phyloP scores from a whole-genome alignment of 2,329 filamentous ascomycete species.

The Grosmannia huntii region DNA sequence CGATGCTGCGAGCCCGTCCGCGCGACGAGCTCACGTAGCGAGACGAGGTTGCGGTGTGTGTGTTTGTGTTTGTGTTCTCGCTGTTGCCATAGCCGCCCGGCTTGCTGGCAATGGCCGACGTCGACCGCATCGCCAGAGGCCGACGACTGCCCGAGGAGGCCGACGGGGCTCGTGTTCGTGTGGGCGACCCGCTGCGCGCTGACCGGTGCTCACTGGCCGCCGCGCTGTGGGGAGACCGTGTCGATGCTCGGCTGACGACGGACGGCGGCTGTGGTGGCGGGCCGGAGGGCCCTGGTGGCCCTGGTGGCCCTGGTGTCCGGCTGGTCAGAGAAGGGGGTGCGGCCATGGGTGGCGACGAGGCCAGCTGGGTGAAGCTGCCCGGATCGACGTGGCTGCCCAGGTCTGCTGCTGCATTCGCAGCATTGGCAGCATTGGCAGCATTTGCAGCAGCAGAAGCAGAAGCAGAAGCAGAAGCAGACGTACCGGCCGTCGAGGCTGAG shows the following conservation, averaged over 20 bases:
- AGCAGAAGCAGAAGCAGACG: conserved; percentile 15
- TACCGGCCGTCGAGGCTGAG: conserved; percentile 17
- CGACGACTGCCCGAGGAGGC: conserved; percentile 20
- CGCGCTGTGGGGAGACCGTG: conserved; percentile 9
- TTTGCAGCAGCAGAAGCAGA: background rate
- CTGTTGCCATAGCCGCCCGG: conserved; percentile 10
- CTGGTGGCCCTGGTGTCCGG: background rate
- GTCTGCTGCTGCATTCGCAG: too few species aligned
- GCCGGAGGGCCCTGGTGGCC: background rate
- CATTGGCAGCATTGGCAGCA: too few species aligned
- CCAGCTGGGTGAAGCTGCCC: conserved; percentile 6
- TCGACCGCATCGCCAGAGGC: conserved; percentile 35
- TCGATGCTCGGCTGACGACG: background rate
- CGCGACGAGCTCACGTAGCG: background rate
- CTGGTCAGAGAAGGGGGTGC: conserved; percentile 6
- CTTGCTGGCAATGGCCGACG: conserved; percentile 35
- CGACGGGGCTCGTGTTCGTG: background rate
- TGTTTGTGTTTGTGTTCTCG: background rate
- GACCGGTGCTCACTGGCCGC: background rate
- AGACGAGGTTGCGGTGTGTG: background rate
- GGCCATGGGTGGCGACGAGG: conserved; percentile 10
- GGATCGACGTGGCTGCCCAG: too few species aligned
- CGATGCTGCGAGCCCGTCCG: conserved; percentile 1
- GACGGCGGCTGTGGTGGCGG: background rate
- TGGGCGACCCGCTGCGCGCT: conserved; percentile 1